Conservation (phyloP, 148 eudicot genomes). For the Cornus controversa region DNA sequence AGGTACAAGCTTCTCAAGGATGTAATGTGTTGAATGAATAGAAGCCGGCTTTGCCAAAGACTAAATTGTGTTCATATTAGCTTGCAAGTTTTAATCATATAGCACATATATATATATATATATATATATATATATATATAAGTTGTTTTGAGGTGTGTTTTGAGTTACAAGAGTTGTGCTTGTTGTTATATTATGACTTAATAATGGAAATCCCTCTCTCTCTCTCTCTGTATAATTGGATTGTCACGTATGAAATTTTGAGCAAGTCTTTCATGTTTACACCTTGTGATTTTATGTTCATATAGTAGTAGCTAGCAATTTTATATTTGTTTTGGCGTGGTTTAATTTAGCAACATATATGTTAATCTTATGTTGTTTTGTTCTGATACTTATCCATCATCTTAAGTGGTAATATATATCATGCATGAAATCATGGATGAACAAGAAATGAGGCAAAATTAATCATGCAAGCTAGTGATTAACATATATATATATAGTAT, state of each 20-base stretch:
- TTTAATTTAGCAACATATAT: too few relatives aligned
- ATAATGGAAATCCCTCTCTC: neutral
- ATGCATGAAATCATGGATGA: too few relatives aligned
- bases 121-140: neutral
- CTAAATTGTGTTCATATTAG: neutral
- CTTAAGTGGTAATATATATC: too few relatives aligned
- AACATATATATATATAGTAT: too few relatives aligned
- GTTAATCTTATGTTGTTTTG: too few relatives aligned
- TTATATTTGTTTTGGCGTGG: too few relatives aligned
- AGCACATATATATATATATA: neutral
- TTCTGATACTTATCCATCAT: too few relatives aligned
- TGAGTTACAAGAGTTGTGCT: neutral
- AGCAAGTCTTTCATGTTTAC: neutral
- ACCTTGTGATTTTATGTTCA: neutral
- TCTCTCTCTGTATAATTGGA: neutral
- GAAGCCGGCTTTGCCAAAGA: neutral
- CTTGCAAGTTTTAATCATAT: neutral
- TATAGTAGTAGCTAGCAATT: neutral
- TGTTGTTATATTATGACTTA: constrained; percentile 8
- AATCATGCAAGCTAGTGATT: too few relatives aligned
- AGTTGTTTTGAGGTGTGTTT: neutral
- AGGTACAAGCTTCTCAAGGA: constrained; percentile 62
- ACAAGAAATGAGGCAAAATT: too few relatives aligned
- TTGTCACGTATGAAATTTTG: neutral
- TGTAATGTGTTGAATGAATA: constrained; percentile 30